Evolutionary conservation across 1,139 yeast species (phyloP).

Genomic region (Williopsis jadinii): DNA sequence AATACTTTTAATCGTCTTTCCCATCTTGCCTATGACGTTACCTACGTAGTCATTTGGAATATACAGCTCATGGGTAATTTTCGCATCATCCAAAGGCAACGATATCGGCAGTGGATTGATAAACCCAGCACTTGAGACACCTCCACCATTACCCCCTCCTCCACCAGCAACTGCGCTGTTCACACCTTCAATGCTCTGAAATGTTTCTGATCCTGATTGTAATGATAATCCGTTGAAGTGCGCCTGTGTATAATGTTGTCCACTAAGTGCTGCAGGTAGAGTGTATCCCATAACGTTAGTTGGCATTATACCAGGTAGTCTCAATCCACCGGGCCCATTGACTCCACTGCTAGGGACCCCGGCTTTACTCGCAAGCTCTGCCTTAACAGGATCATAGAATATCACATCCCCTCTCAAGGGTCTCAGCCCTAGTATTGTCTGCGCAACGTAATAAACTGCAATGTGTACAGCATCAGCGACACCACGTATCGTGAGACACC

Average conservation of each 20-base stretch:
- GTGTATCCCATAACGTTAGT: too few relatives aligned
- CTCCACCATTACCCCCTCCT: neutral
- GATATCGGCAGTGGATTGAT: neutral
- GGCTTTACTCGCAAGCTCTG: neutral
- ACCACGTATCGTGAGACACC: conserved; percentile 66
- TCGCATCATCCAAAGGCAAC: conserved; percentile 2
- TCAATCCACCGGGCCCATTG: too few relatives aligned
- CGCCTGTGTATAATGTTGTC: too few relatives aligned
- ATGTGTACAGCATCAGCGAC: conserved; percentile 86
- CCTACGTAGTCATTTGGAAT: conserved; percentile 81
- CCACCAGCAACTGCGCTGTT: too few relatives aligned
- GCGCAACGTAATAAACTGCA: conserved; percentile 70
- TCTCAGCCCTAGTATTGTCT: conserved; percentile 56
- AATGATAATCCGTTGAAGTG: too few relatives aligned
- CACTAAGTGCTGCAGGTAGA: too few relatives aligned
- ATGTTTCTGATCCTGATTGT: too few relatives aligned
- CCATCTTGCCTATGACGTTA: conserved; percentile 81
- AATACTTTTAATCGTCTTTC: conserved; percentile 73
- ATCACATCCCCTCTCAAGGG: conserved; percentile 47
- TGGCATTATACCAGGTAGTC: too few relatives aligned
- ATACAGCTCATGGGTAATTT: conserved; percentile 48
- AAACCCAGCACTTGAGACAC: neutral
- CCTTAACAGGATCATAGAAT: conserved; percentile 48
- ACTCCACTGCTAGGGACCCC: too few relatives aligned
- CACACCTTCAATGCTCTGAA: too few relatives aligned